Base-by-base conservation (phyloP, 306 rosid species). In the Sphenostylis stenocarpa region DNA sequence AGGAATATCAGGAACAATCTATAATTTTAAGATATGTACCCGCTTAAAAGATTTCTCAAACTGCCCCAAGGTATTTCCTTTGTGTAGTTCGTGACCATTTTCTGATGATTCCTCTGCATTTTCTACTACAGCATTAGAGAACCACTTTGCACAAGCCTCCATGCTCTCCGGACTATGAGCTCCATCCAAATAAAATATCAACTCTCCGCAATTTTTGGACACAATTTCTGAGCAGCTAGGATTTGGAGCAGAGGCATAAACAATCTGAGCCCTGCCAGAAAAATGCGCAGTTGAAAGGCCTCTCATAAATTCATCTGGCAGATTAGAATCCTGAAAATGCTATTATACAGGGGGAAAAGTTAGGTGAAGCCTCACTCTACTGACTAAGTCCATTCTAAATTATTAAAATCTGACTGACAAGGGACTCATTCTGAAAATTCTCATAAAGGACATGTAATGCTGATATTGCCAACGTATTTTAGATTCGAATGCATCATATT, bases 81-180 rank as follows among this genome's bases (percentile, higher is more conserved):
- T 79, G 60, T 23, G 74, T 62, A 41, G 72, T 68, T 67, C 26
- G 76, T 85, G 76, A 61, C 67, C 83, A 68, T 83, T 84, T 61
- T 67, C 78, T 52, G 66, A 81, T 53, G 71, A 73, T 26, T 65
- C 72, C 81, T 77, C 79, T 23, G 62, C 10, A 52, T 66, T 77
- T 80, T 76, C 60, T 28, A 78, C 74, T 58, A 81, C 65, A 5
- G 85, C 90, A 53, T 77, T 60, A 43, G 83, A 83, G 39, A 83
- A 83, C 86, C 86, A 83, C 31, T 78, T 73, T 49, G 83, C 86
- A 61, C 86, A 83, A 79, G 82, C 91, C 65, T 88, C 96, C 86
- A 92, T 88, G 84, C 97, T 92, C 77, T 92, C 97, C 20, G 97
- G 93, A 84, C 93, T 92, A 74, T 90, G 97, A 85, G 96, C 97